phyloP scores from a whole-genome alignment of 2,329 filamentous ascomycete species.

The Grosmannia huntii region DNA sequence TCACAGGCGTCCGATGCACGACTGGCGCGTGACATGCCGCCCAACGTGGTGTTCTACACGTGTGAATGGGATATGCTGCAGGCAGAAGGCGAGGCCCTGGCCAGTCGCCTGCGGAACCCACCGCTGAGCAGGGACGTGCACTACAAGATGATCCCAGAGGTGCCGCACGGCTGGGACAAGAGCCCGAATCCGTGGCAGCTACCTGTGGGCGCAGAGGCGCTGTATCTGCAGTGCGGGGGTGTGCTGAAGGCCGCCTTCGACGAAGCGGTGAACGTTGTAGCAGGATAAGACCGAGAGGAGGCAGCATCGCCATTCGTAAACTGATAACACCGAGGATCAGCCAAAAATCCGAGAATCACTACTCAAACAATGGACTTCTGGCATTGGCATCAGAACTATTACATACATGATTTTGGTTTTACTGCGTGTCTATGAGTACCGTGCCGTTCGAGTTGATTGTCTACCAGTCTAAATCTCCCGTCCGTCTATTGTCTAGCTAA shows the following conservation, averaged over 20 bases:
- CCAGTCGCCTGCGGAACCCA: conserved; percentile 24
- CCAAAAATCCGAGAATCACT: too few species aligned
- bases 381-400: too few species aligned
- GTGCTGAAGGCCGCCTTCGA: background rate
- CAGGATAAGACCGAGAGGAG: background rate
- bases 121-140: conserved; percentile 41
- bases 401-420: too few species aligned
- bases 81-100: conserved; percentile 14
- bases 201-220: conserved; percentile 34
- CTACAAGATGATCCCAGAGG: conserved; percentile 44
- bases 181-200: conserved; percentile 45
- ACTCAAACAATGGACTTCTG: too few species aligned
- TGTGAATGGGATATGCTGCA: conserved; percentile 35
- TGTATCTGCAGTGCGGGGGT: conserved; percentile 41
- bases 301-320: too few species aligned
- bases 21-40: conserved; percentile 32
- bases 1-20: conserved; percentile 40
- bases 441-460: too few species aligned
- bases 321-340: too few species aligned
- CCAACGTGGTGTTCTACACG: conserved; percentile 43
- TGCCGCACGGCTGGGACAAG: conserved; percentile 56
- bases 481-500: too few species aligned
- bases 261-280: background rate
- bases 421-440: too few species aligned
- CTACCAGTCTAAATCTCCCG: too few species aligned